A percentile compares a stretch with the other conserved stretches of the same genome.
Evolutionary conservation across 345 rosid genomes (phyloP).

Genomic region (Populus tremula): DNA sequence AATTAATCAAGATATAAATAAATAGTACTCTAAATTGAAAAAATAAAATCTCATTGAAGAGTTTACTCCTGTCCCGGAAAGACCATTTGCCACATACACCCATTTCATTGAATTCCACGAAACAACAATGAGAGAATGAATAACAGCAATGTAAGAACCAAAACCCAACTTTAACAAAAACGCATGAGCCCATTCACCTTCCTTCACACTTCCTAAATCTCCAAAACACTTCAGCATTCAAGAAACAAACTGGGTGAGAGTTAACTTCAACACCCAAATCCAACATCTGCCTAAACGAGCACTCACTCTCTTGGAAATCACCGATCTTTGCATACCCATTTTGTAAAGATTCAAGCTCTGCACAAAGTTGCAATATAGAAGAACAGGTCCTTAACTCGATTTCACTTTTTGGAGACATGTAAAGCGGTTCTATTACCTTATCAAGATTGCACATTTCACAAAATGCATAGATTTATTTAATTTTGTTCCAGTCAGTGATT

Average conservation of each 20-base stretch:
- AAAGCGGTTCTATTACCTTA: slow-evolving; percentile 45
- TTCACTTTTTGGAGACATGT: slow-evolving; percentile 26
- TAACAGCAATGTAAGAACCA: slow-evolving; percentile 37
- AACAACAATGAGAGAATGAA: slow-evolving; percentile 48
- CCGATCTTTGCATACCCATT: slow-evolving; percentile 51
- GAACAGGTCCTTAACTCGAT: slow-evolving; percentile 45
- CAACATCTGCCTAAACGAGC: slow-evolving; percentile 49
- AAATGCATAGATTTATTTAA: slow-evolving; percentile 25
- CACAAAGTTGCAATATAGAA: slow-evolving; percentile 59
- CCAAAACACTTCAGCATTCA: slow-evolving; percentile 58
- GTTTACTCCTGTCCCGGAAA: slow-evolving; percentile 38
- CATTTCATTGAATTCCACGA: slow-evolving; percentile 70
- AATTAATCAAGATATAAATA: too few relatives aligned
- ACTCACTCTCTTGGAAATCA: slow-evolving; percentile 42
- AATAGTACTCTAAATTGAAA: too few relatives aligned
- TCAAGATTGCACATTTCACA: slow-evolving; percentile 44
- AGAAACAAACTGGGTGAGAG: slow-evolving; percentile 43
- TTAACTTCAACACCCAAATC: slow-evolving; percentile 41
- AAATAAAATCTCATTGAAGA: slow-evolving; percentile 26
- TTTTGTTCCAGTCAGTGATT: slow-evolving; percentile 26
- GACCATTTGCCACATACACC: slow-evolving; percentile 44
- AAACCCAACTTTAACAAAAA: slow-evolving; percentile 50
- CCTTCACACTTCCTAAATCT: slow-evolving; percentile 32
- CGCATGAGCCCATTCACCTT: slow-evolving; percentile 61
- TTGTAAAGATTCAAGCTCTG: slow-evolving; percentile 42